A percentile compares a stretch with the other conserved stretches of the same genome.
phyloP scores from a whole-genome alignment of 495 filamentous ascomycete species.

The Astrocystis sublimbata region DNA sequence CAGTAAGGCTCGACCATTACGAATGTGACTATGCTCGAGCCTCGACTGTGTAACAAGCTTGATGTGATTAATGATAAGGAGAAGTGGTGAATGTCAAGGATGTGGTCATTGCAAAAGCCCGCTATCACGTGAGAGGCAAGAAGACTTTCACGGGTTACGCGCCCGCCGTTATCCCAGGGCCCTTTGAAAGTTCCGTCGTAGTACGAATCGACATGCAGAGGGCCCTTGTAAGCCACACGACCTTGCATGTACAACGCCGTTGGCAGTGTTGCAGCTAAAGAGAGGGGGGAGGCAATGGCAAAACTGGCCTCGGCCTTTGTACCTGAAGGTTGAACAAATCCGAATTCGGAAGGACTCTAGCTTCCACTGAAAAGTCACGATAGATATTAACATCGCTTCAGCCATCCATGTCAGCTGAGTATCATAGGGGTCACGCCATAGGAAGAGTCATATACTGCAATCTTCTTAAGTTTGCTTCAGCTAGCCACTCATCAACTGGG shows the following conservation, averaged over 20 bases:
- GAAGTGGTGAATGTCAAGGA: neutral
- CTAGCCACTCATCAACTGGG: no score
- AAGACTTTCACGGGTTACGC: neutral
- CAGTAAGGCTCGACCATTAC: neutral
- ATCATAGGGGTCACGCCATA: no score
- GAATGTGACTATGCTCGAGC: neutral
- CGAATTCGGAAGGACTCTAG: neutral
- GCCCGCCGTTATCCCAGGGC: conserved; percentile 12
- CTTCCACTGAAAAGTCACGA: neutral
- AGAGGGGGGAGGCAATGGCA: neutral
- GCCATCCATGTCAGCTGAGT: no score
- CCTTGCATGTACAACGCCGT: neutral
- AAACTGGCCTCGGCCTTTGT: neutral
- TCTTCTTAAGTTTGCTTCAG: no score
- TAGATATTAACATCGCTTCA: no score
- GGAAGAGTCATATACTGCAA: no score
- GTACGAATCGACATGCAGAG: neutral
- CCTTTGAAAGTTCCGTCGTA: neutral
- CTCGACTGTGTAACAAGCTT: neutral
- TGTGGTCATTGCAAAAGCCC: neutral
- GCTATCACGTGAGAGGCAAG: neutral
- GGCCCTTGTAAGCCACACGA: conserved; percentile 8
- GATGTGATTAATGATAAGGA: neutral
- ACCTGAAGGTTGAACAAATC: neutral
- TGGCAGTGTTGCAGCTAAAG: neutral